These are phyloP conservation scores for Podospora conica DNA, from an alignment of 495 filamentous ascomycete genomes.

Conservation along the genomic window DNA sequence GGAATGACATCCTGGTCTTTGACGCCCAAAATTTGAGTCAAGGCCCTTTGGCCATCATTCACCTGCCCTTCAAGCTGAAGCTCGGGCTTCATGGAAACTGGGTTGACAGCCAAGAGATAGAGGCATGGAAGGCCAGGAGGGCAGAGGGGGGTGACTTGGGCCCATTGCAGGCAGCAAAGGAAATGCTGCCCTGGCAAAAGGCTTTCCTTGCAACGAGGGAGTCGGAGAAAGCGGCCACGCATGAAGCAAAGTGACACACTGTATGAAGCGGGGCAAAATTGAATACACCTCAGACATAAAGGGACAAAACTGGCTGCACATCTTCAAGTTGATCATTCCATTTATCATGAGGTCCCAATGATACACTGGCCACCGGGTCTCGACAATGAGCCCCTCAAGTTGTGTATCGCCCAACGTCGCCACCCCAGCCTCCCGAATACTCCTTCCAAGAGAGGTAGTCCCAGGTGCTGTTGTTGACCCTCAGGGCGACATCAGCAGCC, in stretches of 20 bases:
- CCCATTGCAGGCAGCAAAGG: constrained; percentile 33
- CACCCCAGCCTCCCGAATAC: constrained; percentile 43
- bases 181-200: constrained; percentile 41
- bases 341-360: no score
- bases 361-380: no score
- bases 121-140: constrained; percentile 36
- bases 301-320: no score
- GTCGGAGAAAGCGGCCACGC: neutral
- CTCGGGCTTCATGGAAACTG: constrained; percentile 45
- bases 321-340: no score
- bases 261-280: no score
- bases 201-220: neutral
- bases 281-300: no score
- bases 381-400: no score
- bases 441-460: constrained; percentile 36
- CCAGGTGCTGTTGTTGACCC: constrained; percentile 27
- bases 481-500: constrained; percentile 22
- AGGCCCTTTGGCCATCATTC: constrained; percentile 42
- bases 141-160: constrained; percentile 33
- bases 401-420: constrained; percentile 45
- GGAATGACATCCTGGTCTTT: constrained; percentile 47
- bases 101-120: constrained; percentile 41
- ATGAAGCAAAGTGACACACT: neutral
- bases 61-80: constrained; percentile 39
- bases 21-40: constrained; percentile 39